A percentile compares a stretch with the other conserved stretches of the same genome.
These are phyloP conservation scores for Daldinia bambusicola DNA, from an alignment of 495 filamentous ascomycete species.

Conservation along the genomic window DNA sequence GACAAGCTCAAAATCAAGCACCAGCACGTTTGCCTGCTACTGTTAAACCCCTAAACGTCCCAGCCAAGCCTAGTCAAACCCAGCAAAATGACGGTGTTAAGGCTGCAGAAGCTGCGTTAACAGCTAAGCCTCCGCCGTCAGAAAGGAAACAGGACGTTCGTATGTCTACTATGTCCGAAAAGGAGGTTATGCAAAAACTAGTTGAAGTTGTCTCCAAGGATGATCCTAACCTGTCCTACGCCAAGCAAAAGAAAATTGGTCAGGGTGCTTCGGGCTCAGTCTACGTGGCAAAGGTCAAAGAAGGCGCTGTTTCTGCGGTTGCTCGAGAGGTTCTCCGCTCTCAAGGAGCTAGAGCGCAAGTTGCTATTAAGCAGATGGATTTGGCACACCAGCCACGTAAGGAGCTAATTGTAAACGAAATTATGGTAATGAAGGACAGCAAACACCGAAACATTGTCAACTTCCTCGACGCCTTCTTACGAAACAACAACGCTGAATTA, in stretches of 20 bases:
- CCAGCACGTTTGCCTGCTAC: slow-evolving; percentile 71
- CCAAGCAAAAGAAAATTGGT: slow-evolving; percentile 99
- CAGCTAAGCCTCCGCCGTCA: slow-evolving; percentile 71
- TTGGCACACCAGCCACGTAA: slow-evolving; percentile 95
- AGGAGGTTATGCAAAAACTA: slow-evolving; percentile 94
- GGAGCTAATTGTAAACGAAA: slow-evolving; percentile 99
- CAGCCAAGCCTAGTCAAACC: slow-evolving; percentile 74
- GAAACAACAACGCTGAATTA: slow-evolving; percentile 89
- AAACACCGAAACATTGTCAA: slow-evolving; percentile 98
- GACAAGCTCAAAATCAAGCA: slow-evolving; percentile 56
- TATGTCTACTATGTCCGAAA: slow-evolving; percentile 97
- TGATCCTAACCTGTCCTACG: slow-evolving; percentile 90
- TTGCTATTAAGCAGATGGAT: slow-evolving; percentile 99
- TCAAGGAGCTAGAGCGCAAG: slow-evolving; percentile 78
- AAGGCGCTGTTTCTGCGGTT: slow-evolving; percentile 71
- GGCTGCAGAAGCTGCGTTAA: slow-evolving; percentile 82
- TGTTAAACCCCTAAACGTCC: slow-evolving; percentile 91
- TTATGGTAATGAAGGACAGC: slow-evolving; percentile 99
- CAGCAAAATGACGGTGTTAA: slow-evolving; percentile 71
- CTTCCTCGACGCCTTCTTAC: slow-evolving; percentile 95
- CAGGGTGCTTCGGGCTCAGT: slow-evolving; percentile 98
- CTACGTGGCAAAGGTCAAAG: slow-evolving; percentile 93
- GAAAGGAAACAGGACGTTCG: slow-evolving; percentile 87
- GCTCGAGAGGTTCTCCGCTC: slow-evolving; percentile 73
- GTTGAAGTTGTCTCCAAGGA: slow-evolving; percentile 92